A percentile compares a stretch with the other conserved stretches of the same genome.
Conservation (phyloP, 495 filamentous ascomycete species). For the Talaromyces proteolyticus region DNA sequence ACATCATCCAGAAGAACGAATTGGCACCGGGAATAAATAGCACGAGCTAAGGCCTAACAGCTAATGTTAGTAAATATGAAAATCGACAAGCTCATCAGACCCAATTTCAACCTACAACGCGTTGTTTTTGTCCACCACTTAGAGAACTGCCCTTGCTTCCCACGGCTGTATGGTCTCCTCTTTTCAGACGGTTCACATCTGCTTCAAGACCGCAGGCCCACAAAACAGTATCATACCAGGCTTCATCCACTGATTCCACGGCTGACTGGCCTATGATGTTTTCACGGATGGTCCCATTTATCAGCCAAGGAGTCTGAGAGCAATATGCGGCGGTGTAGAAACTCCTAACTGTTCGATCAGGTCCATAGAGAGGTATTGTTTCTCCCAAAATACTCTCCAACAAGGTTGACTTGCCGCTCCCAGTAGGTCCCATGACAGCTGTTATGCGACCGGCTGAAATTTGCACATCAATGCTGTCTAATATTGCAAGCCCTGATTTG, state of each 20-base stretch:
- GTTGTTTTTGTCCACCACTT: slow-evolving; percentile 79
- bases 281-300: slow-evolving; percentile 25
- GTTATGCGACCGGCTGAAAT: slow-evolving; percentile 25
- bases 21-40: slow-evolving; percentile 32
- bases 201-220: slow-evolving; percentile 20
- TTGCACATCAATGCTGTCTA: slow-evolving; percentile 16
- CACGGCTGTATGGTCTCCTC: slow-evolving; percentile 69
- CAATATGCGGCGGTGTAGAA: slow-evolving; percentile 23
- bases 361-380: no score
- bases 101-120: slow-evolving; percentile 20
- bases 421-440: slow-evolving; percentile 12
- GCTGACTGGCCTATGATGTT: slow-evolving; percentile 20
- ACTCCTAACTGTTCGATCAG: neutral
- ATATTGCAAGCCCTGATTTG: slow-evolving; percentile 10
- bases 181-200: slow-evolving; percentile 24
- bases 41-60: slow-evolving; percentile 38
- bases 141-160: slow-evolving; percentile 77
- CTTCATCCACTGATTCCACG: slow-evolving; percentile 10
- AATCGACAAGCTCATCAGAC: neutral
- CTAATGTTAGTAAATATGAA: no score
- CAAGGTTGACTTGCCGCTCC: slow-evolving; percentile 23
- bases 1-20: slow-evolving; percentile 42
- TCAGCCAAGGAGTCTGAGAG: slow-evolving; percentile 27
- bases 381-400: slow-evolving; percentile 16
- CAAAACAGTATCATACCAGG: slow-evolving; percentile 26